These are phyloP conservation scores for Suillus brevipes DNA, from an alignment of 768 basidiomycete genomes.

Conservation along the genomic window DNA sequence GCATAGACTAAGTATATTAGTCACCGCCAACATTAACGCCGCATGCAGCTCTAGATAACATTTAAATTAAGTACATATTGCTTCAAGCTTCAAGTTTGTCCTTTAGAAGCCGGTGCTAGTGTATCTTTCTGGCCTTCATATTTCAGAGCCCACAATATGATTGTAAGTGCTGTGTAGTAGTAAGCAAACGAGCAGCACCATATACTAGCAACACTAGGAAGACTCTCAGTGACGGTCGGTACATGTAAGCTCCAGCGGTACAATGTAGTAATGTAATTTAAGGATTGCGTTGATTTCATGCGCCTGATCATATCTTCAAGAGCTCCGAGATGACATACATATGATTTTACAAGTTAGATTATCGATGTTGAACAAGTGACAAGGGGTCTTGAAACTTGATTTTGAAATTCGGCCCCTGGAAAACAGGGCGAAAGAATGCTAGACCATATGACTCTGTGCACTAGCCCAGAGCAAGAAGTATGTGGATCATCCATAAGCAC, in stretches of 20 bases:
- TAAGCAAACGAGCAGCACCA: too few species aligned
- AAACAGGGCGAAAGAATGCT: not conserved
- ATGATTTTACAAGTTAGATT: not conserved
- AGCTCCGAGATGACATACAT: not conserved
- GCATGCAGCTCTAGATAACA: too few species aligned
- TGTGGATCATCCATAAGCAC: constrained; percentile 23
- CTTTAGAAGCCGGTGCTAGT: too few species aligned
- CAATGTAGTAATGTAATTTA: not conserved
- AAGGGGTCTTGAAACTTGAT: not conserved
- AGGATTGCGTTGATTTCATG: not conserved
- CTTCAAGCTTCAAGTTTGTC: too few species aligned
- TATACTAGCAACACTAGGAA: too few species aligned
- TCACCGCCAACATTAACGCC: not conserved
- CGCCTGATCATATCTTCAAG: not conserved
- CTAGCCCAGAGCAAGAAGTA: not conserved
- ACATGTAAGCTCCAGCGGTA: not conserved
- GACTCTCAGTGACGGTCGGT: too few species aligned
- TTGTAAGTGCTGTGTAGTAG: too few species aligned
- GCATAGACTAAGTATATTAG: too few species aligned
- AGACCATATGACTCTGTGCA: not conserved
- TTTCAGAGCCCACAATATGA: too few species aligned
- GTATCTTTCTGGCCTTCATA: too few species aligned
- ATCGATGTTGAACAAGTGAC: not conserved
- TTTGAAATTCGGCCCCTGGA: not conserved
- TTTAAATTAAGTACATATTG: too few species aligned